Base-by-base conservation (phyloP, 1,284 basidiomycete species). In the Phlebopus sp. region DNA sequence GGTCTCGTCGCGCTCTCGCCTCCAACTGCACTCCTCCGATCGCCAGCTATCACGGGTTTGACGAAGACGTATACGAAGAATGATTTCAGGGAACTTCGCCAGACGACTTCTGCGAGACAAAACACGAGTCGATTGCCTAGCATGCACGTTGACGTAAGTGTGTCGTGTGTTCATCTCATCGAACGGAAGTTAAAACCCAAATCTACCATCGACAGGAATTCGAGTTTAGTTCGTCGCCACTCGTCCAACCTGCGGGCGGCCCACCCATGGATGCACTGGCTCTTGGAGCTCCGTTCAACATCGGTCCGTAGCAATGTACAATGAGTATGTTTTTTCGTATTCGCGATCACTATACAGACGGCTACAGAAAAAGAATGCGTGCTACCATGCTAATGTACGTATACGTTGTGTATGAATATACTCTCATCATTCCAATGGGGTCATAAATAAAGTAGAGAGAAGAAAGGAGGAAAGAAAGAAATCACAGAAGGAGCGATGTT, bases 71-170 rank as follows among this genome's bases (percentile, higher is more conserved):
- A 90, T 57, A 63, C 63, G 18, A 84, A 78, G 60, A 89, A 90
- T 56, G 87, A 90, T 63, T 90, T 90, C 56, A 73, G 87, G 48
- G 78, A 86, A 60, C 69, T 89, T 55, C 73, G 87, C 43, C 81
- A 84, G 63, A 69, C 73, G 25, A 76, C 84, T 29, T 77, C 78
- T 17, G 78, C 82, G 52, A 78, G 84, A 55, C 77, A 86, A 63
- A 90, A 90, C 62, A 90, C 87, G 50, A 90, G 87, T 65, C 75
- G 87, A 59, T 71, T 90, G 47, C 87, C 87, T 23, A 90, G 87
- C 66, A 84, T 80, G 71, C 87, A 90, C 69, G 88, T 80, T 47
- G 78, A 80, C 59, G 87, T 90, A 64, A 59, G 86, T 77, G 11
- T 38, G 42, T 42, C 51, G 21, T 3, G 2, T 29, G 7, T 25